Evolutionary conservation across 306 rosid genomes (phyloP).

Genomic region (Casuarina cunninghamiana): DNA sequence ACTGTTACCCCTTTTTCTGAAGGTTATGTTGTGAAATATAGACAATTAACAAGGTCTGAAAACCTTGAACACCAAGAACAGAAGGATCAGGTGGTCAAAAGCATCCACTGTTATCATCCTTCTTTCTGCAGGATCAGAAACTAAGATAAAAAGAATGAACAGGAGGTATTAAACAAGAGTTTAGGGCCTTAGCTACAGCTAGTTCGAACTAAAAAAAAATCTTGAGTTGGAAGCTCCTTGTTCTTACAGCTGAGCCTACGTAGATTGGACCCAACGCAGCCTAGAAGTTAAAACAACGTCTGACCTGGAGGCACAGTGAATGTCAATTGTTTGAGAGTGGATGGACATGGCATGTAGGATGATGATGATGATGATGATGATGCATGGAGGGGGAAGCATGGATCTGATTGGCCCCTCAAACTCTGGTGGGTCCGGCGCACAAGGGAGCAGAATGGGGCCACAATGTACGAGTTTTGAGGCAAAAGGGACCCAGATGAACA

Average conservation of each 20-base stretch:
- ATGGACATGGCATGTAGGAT: slow-evolving; percentile 42
- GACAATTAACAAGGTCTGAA: no score
- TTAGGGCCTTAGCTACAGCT: neutral
- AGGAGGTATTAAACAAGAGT: slow-evolving; percentile 6
- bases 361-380: slow-evolving; percentile 37
- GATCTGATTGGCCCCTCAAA: slow-evolving; percentile 45
- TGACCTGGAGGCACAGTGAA: slow-evolving; percentile 7
- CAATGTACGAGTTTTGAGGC: slow-evolving; percentile 30
- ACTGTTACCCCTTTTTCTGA: no score
- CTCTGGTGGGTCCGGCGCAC: slow-evolving; percentile 40
- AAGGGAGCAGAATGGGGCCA: slow-evolving; percentile 32
- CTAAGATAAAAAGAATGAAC: slow-evolving; percentile 6
- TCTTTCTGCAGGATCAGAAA: slow-evolving; percentile 8
- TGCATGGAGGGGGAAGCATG: neutral
- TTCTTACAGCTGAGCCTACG: no score
- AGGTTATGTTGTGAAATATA: no score
- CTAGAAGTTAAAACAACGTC: neutral
- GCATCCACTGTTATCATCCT: neutral
- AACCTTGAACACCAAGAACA: neutral
- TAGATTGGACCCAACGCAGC: neutral
- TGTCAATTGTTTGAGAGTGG: slow-evolving; percentile 22
- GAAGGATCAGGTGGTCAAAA: neutral
- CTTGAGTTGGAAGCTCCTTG: neutral
- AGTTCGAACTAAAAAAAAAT: neutral
- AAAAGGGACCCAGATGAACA: slow-evolving; percentile 33